phyloP scores from a whole-genome alignment of 2,329 filamentous ascomycete genomes.

The Pezicula carpinea region DNA sequence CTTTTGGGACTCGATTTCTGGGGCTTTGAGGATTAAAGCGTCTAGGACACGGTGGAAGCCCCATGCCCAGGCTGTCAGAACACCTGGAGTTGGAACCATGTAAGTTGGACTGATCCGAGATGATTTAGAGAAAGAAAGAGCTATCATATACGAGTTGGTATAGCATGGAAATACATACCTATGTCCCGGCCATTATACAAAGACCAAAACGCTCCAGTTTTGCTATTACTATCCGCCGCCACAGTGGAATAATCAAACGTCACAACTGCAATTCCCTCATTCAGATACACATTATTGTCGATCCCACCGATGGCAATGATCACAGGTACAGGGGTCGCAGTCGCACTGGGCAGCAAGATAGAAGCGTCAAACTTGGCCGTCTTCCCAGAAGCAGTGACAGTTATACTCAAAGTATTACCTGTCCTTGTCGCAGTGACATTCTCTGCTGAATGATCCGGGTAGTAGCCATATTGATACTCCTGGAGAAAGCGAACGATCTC shows the following conservation, averaged over 20 bases:
- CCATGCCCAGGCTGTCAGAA: constrained; percentile 33
- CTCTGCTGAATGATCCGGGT: constrained; percentile 42
- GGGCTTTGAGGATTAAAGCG: constrained; percentile 30
- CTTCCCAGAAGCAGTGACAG: constrained; percentile 38
- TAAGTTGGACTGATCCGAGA: too few species aligned
- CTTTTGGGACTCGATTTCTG: constrained; percentile 30
- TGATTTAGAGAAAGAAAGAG: background rate
- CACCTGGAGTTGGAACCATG: constrained; percentile 19
- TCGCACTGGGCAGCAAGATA: constrained; percentile 35
- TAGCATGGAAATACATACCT: constrained; percentile 27
- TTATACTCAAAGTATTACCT: constrained; percentile 39
- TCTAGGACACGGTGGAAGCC: constrained; percentile 34
- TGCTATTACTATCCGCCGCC: constrained; percentile 43
- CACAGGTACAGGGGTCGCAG: constrained; percentile 35
- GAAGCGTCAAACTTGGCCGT: constrained; percentile 40
- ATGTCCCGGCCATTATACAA: constrained; percentile 44
- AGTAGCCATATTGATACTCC: constrained; percentile 48
- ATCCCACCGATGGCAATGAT: constrained; percentile 48
- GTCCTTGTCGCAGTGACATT: constrained; percentile 42
- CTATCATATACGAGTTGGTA: background rate
- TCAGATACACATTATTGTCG: constrained; percentile 40
- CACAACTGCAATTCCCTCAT: constrained; percentile 43
- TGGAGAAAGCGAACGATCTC: constrained; percentile 45
- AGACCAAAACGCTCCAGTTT: constrained; percentile 45
- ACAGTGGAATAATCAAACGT: constrained; percentile 45